phyloP scores from a whole-genome alignment of 164 flowering plant genomes.

The Aristolochia fimbriata region DNA sequence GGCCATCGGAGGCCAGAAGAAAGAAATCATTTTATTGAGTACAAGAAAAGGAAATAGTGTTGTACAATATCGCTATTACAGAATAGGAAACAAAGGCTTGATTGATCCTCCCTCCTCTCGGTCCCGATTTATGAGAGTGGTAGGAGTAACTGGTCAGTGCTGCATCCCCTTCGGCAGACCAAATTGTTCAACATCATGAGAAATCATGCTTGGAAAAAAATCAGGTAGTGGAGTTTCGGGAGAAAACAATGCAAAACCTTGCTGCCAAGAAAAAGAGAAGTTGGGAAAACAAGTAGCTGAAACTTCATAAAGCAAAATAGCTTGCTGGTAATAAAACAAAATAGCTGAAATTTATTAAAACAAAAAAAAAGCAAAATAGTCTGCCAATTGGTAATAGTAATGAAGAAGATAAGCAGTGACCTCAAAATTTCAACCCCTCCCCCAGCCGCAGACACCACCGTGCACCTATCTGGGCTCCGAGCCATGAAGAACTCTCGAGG shows the following conservation, averaged over 20 bases:
- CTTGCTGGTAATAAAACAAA: too few relatives aligned
- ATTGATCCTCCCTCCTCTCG: not conserved
- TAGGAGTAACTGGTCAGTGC: not conserved
- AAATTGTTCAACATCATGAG: not conserved
- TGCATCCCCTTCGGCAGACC: not conserved
- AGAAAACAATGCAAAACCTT: too few relatives aligned
- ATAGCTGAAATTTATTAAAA: too few relatives aligned
- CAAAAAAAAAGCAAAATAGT: too few relatives aligned
- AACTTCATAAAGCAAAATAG: too few relatives aligned
- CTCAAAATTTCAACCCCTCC: slow-evolving; percentile 48
- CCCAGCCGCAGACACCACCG: slow-evolving; percentile 47
- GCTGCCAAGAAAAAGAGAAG: too few relatives aligned
- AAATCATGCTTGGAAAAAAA: not conserved
- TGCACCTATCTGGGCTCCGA: slow-evolving; percentile 60
- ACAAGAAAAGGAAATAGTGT: not conserved
- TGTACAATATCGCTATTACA: not conserved
- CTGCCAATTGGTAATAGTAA: too few relatives aligned
- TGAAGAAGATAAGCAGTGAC: too few relatives aligned
- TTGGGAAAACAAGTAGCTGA: too few relatives aligned
- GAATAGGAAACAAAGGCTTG: not conserved
- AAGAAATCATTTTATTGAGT: not conserved
- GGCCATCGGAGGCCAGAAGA: not conserved
- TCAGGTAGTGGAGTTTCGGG: too few relatives aligned
- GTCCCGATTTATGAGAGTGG: not conserved
- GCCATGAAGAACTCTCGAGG: slow-evolving; percentile 65